phyloP scores from a whole-genome alignment of 1,139 yeast genomes.

The Candida mesenterica region DNA sequence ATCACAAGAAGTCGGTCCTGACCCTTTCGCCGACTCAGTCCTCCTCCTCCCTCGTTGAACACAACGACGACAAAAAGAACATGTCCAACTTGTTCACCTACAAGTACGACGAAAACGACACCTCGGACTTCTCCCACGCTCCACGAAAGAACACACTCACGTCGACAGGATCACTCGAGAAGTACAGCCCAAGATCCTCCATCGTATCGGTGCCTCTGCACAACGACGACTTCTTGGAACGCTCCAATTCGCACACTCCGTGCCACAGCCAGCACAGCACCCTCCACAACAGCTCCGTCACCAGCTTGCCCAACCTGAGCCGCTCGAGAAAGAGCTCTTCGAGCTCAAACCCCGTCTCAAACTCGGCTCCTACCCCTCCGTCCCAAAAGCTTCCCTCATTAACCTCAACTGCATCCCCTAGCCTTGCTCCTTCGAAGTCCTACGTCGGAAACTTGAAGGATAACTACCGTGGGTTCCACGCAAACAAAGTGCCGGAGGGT shows the following conservation, averaged over 20 bases:
- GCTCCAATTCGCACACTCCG: too few relatives aligned
- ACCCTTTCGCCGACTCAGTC: constrained; percentile 13
- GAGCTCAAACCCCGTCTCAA: background rate
- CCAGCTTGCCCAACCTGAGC: background rate
- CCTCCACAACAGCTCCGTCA: background rate
- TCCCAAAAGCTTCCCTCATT: background rate
- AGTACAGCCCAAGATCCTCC: constrained; percentile 19
- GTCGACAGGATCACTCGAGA: constrained; percentile 11
- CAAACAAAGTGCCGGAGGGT: constrained; percentile 30
- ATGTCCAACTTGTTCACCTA: constrained; percentile 12
- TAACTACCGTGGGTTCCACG: constrained; percentile 52
- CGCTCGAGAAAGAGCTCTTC: background rate
- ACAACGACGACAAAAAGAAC: constrained; percentile 6
- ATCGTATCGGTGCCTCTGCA: constrained; percentile 14
- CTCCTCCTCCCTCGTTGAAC: constrained; percentile 6
- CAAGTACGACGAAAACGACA: constrained; percentile 10
- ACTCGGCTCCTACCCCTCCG: too few relatives aligned
- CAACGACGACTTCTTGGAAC: too few relatives aligned
- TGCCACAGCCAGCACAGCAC: too few relatives aligned
- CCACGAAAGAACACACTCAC: constrained; percentile 2
- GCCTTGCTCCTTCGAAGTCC: background rate
- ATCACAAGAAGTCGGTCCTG: constrained; percentile 9
- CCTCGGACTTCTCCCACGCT: constrained; percentile 1
- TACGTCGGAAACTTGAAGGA: constrained; percentile 19
- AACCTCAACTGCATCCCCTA: background rate